These are phyloP conservation scores for Xylaria flabelliformis DNA, from an alignment of 495 filamentous ascomycete species.

Conservation along the genomic window DNA sequence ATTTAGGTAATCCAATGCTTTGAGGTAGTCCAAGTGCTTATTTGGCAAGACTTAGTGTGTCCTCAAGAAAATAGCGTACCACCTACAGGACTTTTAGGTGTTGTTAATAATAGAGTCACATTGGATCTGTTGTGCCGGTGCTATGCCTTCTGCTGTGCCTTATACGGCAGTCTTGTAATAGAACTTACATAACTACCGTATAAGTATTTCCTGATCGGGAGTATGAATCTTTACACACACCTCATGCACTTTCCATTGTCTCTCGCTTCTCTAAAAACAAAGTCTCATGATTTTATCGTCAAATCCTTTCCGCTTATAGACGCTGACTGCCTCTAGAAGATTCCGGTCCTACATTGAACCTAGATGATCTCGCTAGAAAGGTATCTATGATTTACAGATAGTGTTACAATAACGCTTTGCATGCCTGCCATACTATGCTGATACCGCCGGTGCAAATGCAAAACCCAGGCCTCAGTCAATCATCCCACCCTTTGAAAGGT, in stretches of 20 bases:
- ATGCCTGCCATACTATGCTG: neutral
- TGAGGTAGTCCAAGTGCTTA: neutral
- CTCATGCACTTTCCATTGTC: neutral
- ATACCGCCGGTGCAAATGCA: conserved; percentile 13
- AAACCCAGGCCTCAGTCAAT: neutral
- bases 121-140: neutral
- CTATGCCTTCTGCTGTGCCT: neutral
- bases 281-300: neutral
- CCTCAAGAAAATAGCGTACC: too few species aligned
- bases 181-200: neutral
- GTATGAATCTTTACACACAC: neutral
- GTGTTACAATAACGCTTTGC: conserved; percentile 6
- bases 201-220: neutral
- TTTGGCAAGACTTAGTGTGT: neutral
- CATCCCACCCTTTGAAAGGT: neutral
- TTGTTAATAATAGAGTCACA: neutral
- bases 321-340: neutral
- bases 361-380: neutral
- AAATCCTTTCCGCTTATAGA: neutral
- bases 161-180: neutral
- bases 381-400: conserved; percentile 10
- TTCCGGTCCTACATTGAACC: neutral
- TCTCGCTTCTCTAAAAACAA: neutral
- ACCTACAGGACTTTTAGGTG: too few species aligned
- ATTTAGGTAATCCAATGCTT: neutral